Evolutionary conservation across 192 early-diverging fungal genomes (phyloP).

Genomic region (Coemansia sp.): DNA sequence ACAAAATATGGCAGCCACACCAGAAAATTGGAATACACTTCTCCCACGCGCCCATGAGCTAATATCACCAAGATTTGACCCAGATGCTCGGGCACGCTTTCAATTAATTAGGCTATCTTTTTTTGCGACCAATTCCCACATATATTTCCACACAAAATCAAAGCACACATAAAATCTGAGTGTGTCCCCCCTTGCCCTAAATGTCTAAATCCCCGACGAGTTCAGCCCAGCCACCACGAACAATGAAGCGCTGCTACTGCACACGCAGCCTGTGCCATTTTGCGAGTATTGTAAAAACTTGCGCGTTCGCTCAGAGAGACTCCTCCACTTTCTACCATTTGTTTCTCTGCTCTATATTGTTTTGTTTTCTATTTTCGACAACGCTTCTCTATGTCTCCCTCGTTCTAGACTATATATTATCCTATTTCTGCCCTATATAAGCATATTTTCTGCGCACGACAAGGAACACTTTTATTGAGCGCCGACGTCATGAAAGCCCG

Average conservation of each 20-base stretch:
- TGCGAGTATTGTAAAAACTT: neutral
- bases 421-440: conserved; percentile 4
- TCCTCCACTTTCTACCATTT: neutral
- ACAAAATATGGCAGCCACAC: neutral
- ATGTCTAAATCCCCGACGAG: neutral
- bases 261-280: neutral
- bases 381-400: neutral
- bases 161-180: neutral
- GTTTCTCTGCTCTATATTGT: neutral
- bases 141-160: neutral
- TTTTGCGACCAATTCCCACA: neutral
- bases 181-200: neutral
- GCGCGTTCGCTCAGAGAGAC: conserved; percentile 1
- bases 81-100: neutral
- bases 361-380: neutral
- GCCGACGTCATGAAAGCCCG: conserved; percentile 2
- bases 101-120: neutral
- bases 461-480: neutral
- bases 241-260: conserved; percentile 4
- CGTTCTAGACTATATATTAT: neutral
- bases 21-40: neutral
- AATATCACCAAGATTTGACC: neutral
- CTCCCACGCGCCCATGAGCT: neutral
- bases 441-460: neutral
- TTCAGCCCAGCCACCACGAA: neutral